Conservation (phyloP, 2,329 filamentous ascomycete genomes). For the Penicillium sp. region DNA sequence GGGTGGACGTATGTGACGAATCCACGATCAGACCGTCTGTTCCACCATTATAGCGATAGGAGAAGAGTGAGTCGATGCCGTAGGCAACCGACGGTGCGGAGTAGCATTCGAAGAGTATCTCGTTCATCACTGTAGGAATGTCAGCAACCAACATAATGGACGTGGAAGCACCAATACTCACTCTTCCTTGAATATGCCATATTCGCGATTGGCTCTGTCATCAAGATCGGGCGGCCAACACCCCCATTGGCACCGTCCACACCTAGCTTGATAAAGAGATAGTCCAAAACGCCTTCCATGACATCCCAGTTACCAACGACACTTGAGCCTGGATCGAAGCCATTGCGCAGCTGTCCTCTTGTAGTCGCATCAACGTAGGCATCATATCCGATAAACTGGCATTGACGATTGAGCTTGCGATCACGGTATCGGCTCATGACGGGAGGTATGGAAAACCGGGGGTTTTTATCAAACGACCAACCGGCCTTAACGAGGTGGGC, state of each 20-base stretch:
- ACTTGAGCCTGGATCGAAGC: slow-evolving; percentile 86
- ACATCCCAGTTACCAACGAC: slow-evolving; percentile 98
- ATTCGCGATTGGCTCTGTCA: slow-evolving; percentile 95
- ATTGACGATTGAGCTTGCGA: slow-evolving; percentile 86
- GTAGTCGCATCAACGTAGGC: slow-evolving; percentile 94
- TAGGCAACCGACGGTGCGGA: slow-evolving; percentile 84
- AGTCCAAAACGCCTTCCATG: slow-evolving; percentile 91
- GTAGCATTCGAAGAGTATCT: slow-evolving; percentile 96
- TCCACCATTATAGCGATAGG: slow-evolving; percentile 88
- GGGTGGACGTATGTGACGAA: slow-evolving; percentile 89
- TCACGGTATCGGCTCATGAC: slow-evolving; percentile 95
- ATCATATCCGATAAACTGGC: slow-evolving; percentile 88
- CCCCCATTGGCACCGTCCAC: slow-evolving; percentile 70
- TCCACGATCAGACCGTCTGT: slow-evolving; percentile 84
- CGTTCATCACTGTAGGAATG: slow-evolving; percentile 74
- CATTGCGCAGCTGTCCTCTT: slow-evolving; percentile 81
- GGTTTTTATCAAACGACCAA: slow-evolving; percentile 88
- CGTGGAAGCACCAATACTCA: slow-evolving; percentile 46
- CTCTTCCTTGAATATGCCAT: slow-evolving; percentile 83
- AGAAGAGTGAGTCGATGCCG: slow-evolving; percentile 95
- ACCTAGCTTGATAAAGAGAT: slow-evolving; percentile 90
- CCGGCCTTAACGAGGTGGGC: slow-evolving; percentile 87
- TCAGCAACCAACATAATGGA: slow-evolving; percentile 18
- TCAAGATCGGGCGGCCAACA: slow-evolving; percentile 83
- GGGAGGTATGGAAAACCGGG: slow-evolving; percentile 76